Evolutionary conservation across 306 rosid genomes (phyloP).

Genomic region (Cicer cuneatum): DNA sequence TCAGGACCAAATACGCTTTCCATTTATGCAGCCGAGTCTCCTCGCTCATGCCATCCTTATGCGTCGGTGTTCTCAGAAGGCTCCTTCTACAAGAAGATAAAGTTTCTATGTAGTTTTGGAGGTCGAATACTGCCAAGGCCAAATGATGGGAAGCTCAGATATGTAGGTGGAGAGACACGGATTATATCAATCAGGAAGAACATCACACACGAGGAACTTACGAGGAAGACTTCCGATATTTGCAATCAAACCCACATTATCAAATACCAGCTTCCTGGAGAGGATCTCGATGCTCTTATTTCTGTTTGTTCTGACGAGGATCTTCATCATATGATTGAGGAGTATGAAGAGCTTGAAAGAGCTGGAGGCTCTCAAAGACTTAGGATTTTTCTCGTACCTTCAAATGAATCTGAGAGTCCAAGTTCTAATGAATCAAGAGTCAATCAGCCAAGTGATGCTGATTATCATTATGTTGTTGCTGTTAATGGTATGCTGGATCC

Average conservation of each 20-base stretch:
- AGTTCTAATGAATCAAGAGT: constrained; percentile 61
- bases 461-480: constrained; percentile 78
- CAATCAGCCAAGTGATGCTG: constrained; percentile 59
- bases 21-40: constrained; percentile 55
- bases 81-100: constrained; percentile 63
- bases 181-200: constrained; percentile 69
- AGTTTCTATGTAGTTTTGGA: constrained; percentile 92
- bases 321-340: constrained; percentile 91
- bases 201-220: constrained; percentile 65
- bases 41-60: constrained; percentile 55
- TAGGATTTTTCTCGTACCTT: constrained; percentile 80
- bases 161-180: constrained; percentile 91
- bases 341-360: constrained; percentile 80
- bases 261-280: constrained; percentile 97
- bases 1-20: constrained; percentile 51
- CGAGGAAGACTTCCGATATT: constrained; percentile 67
- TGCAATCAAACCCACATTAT: constrained; percentile 74
- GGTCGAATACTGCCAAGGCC: constrained; percentile 91
- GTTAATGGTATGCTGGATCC: constrained; percentile 74
- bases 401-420: constrained; percentile 73
- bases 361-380: constrained; percentile 76
- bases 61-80: constrained; percentile 56
- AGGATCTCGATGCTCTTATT: constrained; percentile 95
- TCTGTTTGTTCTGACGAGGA: constrained; percentile 95
- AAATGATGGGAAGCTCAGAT: constrained; percentile 81